These are phyloP conservation scores for Gastrolobium villosum DNA, from an alignment of 306 rosid species.

Conservation along the genomic window DNA sequence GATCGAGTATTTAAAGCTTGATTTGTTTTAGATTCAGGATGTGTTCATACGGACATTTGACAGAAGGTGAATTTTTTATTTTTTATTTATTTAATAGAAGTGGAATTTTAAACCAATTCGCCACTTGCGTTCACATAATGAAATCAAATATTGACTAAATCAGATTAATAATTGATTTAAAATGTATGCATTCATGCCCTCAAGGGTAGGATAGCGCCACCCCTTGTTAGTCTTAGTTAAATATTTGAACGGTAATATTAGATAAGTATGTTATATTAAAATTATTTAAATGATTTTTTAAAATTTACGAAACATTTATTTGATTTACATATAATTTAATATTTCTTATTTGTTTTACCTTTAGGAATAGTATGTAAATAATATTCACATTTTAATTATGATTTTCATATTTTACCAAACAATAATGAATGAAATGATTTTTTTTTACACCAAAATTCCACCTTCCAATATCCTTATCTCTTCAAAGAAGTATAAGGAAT, in stretches of 20 bases:
- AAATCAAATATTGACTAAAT: conserved; percentile 2
- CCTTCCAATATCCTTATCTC: neutral
- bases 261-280: no score
- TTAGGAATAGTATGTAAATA: no score
- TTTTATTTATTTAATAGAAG: neutral
- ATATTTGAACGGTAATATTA: neutral
- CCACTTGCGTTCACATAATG: neutral
- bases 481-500: neutral
- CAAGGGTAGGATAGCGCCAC: no score
- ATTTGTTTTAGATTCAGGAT: neutral
- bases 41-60: neutral
- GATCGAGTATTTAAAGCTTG: neutral
- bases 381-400: no score
- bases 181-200: neutral
- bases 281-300: no score
- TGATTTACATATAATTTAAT: no score
- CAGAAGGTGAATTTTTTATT: conserved; percentile 5
- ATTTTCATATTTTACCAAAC: no score
- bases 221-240: neutral
- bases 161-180: neutral
- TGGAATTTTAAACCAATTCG: neutral
- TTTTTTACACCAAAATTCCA: neutral
- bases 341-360: no score
- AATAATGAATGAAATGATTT: no score
- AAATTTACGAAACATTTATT: no score